Conservation (phyloP, 371 early-diverging fungal genomes). For the Entomophthora muscae region DNA sequence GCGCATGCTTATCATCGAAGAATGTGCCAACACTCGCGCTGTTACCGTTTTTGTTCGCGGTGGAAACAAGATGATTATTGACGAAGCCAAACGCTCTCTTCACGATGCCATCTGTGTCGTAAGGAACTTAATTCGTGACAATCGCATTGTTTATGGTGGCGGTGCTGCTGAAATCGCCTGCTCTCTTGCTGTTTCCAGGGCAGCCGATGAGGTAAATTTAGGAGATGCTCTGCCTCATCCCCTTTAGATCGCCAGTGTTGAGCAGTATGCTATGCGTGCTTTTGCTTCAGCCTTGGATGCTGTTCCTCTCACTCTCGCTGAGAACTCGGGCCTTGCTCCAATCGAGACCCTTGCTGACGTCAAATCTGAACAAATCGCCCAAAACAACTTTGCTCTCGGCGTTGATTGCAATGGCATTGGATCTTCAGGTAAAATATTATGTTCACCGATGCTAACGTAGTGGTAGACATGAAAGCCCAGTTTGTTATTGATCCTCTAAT, state of each 20-base stretch:
- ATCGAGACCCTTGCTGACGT: slow-evolving; percentile 88
- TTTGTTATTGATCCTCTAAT: slow-evolving; percentile 97
- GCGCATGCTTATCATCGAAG: slow-evolving; percentile 96
- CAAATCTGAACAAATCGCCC: slow-evolving; percentile 82
- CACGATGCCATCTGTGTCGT: slow-evolving; percentile 99
- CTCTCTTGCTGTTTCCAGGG: slow-evolving; percentile 80
- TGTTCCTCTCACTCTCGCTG: slow-evolving; percentile 91
- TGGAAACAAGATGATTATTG: slow-evolving; percentile 99
- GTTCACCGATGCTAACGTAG: slow-evolving; percentile 6
- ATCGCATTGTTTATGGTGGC: slow-evolving; percentile 98
- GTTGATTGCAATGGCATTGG: slow-evolving; percentile 91
- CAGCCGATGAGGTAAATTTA: slow-evolving; percentile 59
- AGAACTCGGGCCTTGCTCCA: slow-evolving; percentile 95
- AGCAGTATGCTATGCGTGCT: slow-evolving; percentile 96
- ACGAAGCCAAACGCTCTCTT: slow-evolving; percentile 98
- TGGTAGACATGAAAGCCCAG: slow-evolving; percentile 85
- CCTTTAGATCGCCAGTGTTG: slow-evolving; percentile 56
- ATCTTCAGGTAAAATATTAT: slow-evolving; percentile 40
- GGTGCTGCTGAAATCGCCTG: slow-evolving; percentile 97
- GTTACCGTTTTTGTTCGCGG: slow-evolving; percentile 98
- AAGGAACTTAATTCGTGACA: slow-evolving; percentile 92
- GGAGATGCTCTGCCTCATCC: background rate
- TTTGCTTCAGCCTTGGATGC: slow-evolving; percentile 96
- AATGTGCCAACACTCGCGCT: slow-evolving; percentile 93
- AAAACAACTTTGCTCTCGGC: slow-evolving; percentile 73